phyloP scores from a whole-genome alignment of 805 yeast species.

The Saccharomycopsis synnaedendra region DNA sequence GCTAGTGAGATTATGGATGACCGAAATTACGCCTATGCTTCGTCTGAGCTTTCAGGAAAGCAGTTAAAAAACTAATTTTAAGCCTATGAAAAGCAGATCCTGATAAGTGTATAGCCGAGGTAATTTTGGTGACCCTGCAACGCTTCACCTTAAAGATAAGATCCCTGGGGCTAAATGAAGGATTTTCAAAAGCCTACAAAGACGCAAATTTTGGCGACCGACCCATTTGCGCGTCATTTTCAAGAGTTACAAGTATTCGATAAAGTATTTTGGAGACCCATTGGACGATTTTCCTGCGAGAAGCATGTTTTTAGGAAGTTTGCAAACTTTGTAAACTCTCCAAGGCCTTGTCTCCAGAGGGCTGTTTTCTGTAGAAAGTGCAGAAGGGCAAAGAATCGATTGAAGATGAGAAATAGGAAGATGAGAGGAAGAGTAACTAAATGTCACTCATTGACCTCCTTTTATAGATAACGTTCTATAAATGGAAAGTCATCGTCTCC shows the following conservation, averaged over 20 bases:
- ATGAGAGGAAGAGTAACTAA: not conserved
- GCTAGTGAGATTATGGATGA: constrained; percentile 53
- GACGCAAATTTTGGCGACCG: constrained; percentile 35
- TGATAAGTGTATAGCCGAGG: constrained; percentile 45
- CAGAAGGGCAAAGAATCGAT: constrained; percentile 11
- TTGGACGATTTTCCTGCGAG: constrained; percentile 39
- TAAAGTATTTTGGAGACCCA: constrained; percentile 68
- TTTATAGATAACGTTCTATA: no score
- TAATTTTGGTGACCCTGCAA: constrained; percentile 47
- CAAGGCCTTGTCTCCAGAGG: not conserved
- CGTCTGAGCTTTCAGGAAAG: constrained; percentile 53
- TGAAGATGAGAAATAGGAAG: constrained; percentile 11
- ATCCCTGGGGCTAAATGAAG: constrained; percentile 42
- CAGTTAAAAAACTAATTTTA: constrained; percentile 47
- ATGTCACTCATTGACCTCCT: not conserved
- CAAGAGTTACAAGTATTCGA: constrained; percentile 41
- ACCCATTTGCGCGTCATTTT: constrained; percentile 41
- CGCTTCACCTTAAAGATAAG: constrained; percentile 57
- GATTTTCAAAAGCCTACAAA: constrained; percentile 44
- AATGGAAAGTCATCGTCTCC: no score
- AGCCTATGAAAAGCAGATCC: constrained; percentile 41
- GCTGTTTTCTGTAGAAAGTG: constrained; percentile 15
- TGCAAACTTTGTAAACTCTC: constrained; percentile 36
- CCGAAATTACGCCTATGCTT: constrained; percentile 36
- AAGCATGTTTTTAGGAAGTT: constrained; percentile 52